phyloP scores from a whole-genome alignment of 2,329 filamentous ascomycete species.

The Aspergillus terreus region DNA sequence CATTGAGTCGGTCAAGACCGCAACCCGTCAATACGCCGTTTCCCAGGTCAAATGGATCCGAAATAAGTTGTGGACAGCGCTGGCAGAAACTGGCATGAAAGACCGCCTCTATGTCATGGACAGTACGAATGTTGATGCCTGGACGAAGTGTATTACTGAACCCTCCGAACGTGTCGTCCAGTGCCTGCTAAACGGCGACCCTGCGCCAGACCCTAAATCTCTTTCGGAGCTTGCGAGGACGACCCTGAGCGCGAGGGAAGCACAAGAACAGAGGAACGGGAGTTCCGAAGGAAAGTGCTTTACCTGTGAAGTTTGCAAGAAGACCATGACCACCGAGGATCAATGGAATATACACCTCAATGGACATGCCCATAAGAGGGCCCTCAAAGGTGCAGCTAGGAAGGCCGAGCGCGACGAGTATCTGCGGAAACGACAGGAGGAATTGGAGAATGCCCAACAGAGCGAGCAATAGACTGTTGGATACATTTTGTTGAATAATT shows the following conservation, averaged over 20 bases:
- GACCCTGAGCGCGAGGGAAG: conserved; percentile 56
- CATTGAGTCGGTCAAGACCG: conserved; percentile 73
- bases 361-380: conserved; percentile 56
- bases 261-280: conserved; percentile 43
- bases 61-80: conserved; percentile 70
- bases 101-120: conserved; percentile 74
- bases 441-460: background rate
- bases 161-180: conserved; percentile 62
- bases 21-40: conserved; percentile 83
- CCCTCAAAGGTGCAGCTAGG: conserved; percentile 43
- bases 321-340: conserved; percentile 51
- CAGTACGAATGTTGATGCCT: conserved; percentile 64
- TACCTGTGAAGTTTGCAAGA: conserved; percentile 66
- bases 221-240: conserved; percentile 56
- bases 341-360: conserved; percentile 57
- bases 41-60: conserved; percentile 84
- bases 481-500: background rate
- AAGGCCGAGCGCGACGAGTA: conserved; percentile 30
- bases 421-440: conserved; percentile 22
- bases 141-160: conserved; percentile 60
- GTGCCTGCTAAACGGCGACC: conserved; percentile 58
- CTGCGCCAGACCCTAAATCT: conserved; percentile 54
- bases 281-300: conserved; percentile 50
- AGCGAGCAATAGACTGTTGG: background rate
- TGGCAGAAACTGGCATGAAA: conserved; percentile 53